phyloP scores from a whole-genome alignment of 306 rosid genomes.

The Biancaea sappan region DNA sequence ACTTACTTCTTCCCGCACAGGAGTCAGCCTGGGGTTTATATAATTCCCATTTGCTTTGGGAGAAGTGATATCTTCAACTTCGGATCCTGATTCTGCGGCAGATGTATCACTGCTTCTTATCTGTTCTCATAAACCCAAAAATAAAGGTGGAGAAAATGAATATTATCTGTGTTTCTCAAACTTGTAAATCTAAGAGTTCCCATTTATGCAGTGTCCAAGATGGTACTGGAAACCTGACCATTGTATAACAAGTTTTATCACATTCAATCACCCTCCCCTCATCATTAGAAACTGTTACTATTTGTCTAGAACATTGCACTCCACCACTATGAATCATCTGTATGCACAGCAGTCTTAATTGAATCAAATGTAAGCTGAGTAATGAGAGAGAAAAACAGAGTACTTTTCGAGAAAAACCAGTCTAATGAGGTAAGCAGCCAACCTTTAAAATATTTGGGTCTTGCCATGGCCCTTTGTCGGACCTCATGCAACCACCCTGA shows the following conservation, averaged over 20 bases:
- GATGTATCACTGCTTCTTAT: slow-evolving; percentile 87
- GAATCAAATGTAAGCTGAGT: slow-evolving; percentile 25
- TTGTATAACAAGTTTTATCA: slow-evolving; percentile 59
- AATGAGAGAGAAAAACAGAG: slow-evolving; percentile 15
- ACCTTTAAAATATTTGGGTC: slow-evolving; percentile 84
- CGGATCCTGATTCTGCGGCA: slow-evolving; percentile 91
- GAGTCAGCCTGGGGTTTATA: slow-evolving; percentile 68
- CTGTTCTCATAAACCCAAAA: slow-evolving; percentile 40
- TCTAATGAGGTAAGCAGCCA: slow-evolving; percentile 23
- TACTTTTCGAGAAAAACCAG: slow-evolving; percentile 14
- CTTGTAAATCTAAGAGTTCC: slow-evolving; percentile 2
- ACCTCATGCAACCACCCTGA: slow-evolving; percentile 82
- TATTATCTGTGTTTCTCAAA: neutral
- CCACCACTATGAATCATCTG: slow-evolving; percentile 82
- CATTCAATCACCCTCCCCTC: slow-evolving; percentile 62
- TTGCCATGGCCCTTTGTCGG: slow-evolving; percentile 95
- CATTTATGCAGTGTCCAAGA: neutral
- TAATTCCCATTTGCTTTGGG: slow-evolving; percentile 67
- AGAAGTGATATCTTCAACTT: slow-evolving; percentile 83
- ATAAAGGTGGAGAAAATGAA: slow-evolving; percentile 28
- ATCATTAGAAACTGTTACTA: slow-evolving; percentile 61
- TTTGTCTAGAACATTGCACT: slow-evolving; percentile 68
- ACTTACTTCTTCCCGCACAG: slow-evolving; percentile 88
- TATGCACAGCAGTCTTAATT: slow-evolving; percentile 23
- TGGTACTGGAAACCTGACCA: slow-evolving; percentile 46